Conservation (phyloP, 176 grass and related monocot species). For the Musa beccarii region DNA sequence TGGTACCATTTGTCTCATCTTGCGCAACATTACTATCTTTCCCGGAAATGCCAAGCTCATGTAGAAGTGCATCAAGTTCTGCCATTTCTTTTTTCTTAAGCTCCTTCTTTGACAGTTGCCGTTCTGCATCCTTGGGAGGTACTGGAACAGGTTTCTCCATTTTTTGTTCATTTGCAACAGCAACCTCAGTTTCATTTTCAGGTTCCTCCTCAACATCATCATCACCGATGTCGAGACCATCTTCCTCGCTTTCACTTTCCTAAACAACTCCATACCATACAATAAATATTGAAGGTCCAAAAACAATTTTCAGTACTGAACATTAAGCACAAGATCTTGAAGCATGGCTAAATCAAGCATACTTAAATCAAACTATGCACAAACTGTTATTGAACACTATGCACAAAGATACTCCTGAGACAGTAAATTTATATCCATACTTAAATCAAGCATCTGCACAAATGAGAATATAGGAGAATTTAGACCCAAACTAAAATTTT, state of each 20-base stretch:
- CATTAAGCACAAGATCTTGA: too few relatives aligned
- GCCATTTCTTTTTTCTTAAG: slow-evolving; percentile 17
- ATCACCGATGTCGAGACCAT: not conserved
- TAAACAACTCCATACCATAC: not conserved
- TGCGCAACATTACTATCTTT: not conserved
- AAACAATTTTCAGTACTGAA: not conserved
- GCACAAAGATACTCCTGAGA: too few relatives aligned
- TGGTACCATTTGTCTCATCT: not conserved
- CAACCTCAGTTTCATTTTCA: slow-evolving; percentile 10
- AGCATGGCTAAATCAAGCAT: too few relatives aligned
- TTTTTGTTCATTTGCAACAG: not conserved
- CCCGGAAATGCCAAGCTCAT: slow-evolving; percentile 8
- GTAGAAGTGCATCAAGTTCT: slow-evolving; percentile 11
- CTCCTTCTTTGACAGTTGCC: slow-evolving; percentile 6
- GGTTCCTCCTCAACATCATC: slow-evolving; percentile 4
- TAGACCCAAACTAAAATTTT: too few relatives aligned
- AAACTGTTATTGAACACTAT: too few relatives aligned
- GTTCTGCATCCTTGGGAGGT: slow-evolving; percentile 3
- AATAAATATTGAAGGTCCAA: not conserved
- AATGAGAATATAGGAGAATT: too few relatives aligned
- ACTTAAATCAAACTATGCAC: too few relatives aligned
- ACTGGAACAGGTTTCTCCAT: not conserved
- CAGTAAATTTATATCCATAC: too few relatives aligned
- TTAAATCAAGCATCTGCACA: too few relatives aligned
- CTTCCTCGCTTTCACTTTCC: slow-evolving; percentile 12